phyloP scores from a whole-genome alignment of 2,329 filamentous ascomycete genomes.

The Penicillium sp. region DNA sequence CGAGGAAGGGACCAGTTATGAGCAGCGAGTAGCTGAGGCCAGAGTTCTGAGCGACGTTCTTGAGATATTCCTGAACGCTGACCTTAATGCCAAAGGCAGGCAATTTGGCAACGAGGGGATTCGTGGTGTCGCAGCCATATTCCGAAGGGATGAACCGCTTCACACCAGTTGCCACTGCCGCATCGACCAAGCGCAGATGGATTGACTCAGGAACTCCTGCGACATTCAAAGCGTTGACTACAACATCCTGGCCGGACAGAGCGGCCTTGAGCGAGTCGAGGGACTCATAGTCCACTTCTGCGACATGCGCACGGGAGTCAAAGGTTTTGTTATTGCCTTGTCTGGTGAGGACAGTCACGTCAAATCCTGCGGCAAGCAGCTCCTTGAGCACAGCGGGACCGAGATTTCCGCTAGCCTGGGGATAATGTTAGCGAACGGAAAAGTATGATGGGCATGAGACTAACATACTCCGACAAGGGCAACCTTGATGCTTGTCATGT shows the following conservation, averaged over 20 bases:
- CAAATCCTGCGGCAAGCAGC: conserved; percentile 24
- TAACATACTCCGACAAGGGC: conserved; percentile 3
- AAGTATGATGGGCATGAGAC: no score
- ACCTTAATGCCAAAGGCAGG: conserved; percentile 37
- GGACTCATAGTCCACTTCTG: conserved; percentile 31
- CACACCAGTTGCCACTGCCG: conserved; percentile 30
- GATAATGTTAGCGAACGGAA: background rate
- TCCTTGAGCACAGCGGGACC: conserved; percentile 27
- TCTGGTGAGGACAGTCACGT: conserved; percentile 30
- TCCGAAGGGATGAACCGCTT: conserved; percentile 37
- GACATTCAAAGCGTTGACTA: conserved; percentile 24
- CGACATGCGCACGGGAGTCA: conserved; percentile 12
- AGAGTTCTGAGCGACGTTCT: conserved; percentile 16
- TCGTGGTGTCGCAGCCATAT: conserved; percentile 33
- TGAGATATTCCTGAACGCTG: conserved; percentile 27
- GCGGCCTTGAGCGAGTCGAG: conserved; percentile 23
- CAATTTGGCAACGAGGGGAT: conserved; percentile 22
- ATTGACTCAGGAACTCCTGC: conserved; percentile 4
- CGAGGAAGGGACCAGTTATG: conserved; percentile 35
- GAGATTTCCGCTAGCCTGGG: conserved; percentile 31
- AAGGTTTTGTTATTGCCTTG: conserved; percentile 6
- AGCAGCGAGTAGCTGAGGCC: conserved; percentile 34
- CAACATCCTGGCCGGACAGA: conserved; percentile 29
- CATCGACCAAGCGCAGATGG: conserved; percentile 29
- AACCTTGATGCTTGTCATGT: conserved; percentile 2